Percentiles rank a stretch among this genome's conserved stretches.
These are phyloP conservation scores for Russula griseocarnosa DNA, from an alignment of 768 basidiomycete species.

Conservation along the genomic window DNA sequence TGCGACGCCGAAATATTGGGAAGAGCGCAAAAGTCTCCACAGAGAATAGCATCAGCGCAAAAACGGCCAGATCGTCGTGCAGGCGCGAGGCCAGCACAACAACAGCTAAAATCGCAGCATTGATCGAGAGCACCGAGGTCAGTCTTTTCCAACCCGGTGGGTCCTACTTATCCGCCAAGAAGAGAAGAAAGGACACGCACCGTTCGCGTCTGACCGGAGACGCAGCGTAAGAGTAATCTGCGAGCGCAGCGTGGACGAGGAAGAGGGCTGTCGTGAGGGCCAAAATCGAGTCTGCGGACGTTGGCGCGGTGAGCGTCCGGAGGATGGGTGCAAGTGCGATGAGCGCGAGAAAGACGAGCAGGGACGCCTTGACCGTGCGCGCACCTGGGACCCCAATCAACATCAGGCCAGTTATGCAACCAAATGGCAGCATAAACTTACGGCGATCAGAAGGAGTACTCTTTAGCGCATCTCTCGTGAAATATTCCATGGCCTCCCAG, in stretches of 20 bases:
- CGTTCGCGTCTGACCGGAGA: constrained; percentile 25
- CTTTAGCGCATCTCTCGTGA: constrained; percentile 34
- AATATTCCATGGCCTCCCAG: constrained; percentile 55
- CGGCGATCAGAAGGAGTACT: constrained; percentile 15
- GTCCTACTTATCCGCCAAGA: not conserved
- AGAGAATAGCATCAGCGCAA: constrained; percentile 81
- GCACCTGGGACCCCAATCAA: constrained; percentile 45
- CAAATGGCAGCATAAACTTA: not conserved
- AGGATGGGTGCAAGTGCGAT: constrained; percentile 89
- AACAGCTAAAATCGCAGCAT: constrained; percentile 87
- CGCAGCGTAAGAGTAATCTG: constrained; percentile 66
- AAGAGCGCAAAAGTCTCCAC: constrained; percentile 82
- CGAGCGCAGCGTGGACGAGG: constrained; percentile 72
- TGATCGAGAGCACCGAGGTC: constrained; percentile 81
- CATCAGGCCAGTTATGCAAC: constrained; percentile 4
- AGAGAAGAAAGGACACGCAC: constrained; percentile 18
- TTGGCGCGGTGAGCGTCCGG: constrained; percentile 87
- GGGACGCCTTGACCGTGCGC: constrained; percentile 71
- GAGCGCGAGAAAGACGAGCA: constrained; percentile 84
- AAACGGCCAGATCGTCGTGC: constrained; percentile 77
- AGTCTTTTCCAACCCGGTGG: constrained; percentile 42
- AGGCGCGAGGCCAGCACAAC: constrained; percentile 92
- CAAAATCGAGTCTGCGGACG: constrained; percentile 97
- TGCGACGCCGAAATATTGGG: constrained; percentile 68
- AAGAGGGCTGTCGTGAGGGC: constrained; percentile 86